Percentiles rank a stretch among this genome's conserved stretches.
These are phyloP conservation scores for Mycogone perniciosa DNA, from an alignment of 2,329 filamentous ascomycete genomes.

Conservation along the genomic window DNA sequence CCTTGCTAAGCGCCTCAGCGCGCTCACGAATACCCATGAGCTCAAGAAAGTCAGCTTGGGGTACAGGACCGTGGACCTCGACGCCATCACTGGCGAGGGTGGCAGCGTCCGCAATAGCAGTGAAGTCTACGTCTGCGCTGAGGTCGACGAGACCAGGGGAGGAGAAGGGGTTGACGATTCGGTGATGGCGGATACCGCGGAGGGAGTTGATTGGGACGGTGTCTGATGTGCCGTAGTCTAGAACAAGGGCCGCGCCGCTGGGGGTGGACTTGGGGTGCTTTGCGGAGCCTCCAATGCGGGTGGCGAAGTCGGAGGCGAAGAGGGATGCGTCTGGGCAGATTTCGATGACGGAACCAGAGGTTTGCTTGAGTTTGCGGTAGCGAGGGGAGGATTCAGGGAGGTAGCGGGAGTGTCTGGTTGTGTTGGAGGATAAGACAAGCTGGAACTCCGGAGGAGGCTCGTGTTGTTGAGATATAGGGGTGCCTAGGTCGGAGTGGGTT, in stretches of 20 bases:
- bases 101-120: conserved; percentile 75
- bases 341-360: conserved; percentile 69
- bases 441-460: conserved; percentile 73
- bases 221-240: conserved; percentile 82
- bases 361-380: conserved; percentile 67
- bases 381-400: conserved; percentile 76
- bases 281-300: conserved; percentile 68
- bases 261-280: conserved; percentile 52
- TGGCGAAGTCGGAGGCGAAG: conserved; percentile 74
- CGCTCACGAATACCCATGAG: conserved; percentile 79
- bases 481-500: conserved; percentile 47
- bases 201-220: conserved; percentile 83
- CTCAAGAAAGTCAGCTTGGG: conserved; percentile 74
- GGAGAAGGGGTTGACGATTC: conserved; percentile 69
- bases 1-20: conserved; percentile 58
- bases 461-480: conserved; percentile 44
- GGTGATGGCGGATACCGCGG: conserved; percentile 77
- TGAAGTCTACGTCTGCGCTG: conserved; percentile 90
- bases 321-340: conserved; percentile 81
- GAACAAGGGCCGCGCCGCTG: conserved; percentile 83
- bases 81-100: conserved; percentile 68
- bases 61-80: conserved; percentile 87
- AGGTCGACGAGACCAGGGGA: conserved; percentile 80
- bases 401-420: conserved; percentile 78
- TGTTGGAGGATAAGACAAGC: conserved; percentile 65